Conservation (phyloP, 1,284 basidiomycete genomes). For the Malassezia furfur region DNA sequence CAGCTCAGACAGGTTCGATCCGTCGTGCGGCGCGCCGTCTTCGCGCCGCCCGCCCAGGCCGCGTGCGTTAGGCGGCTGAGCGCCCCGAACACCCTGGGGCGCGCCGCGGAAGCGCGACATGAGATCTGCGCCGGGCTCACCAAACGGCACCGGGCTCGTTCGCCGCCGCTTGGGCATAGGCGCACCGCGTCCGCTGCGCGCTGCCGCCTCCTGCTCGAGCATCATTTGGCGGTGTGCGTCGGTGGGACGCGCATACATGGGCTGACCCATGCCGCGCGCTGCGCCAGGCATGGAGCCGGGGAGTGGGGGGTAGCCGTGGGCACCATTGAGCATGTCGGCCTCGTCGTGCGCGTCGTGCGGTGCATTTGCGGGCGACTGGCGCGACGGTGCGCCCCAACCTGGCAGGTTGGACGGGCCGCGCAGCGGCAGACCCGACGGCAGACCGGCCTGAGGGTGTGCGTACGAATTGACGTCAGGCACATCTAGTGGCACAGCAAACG, state of each 20-base stretch:
- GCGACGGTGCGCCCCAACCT: conserved; percentile 9
- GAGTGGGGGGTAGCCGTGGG: conserved; percentile 3
- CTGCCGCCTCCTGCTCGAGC: conserved; percentile 4
- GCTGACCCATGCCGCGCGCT: conserved; percentile 1
- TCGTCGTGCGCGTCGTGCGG: conserved; percentile 14
- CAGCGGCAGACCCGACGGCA: conserved; percentile 8
- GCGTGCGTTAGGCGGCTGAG: background rate
- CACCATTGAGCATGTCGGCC: conserved; percentile 5
- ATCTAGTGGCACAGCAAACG: conserved; percentile 16
- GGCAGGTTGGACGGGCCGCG: conserved; percentile 12
- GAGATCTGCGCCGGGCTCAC: background rate
- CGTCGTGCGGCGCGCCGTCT: conserved; percentile 6
- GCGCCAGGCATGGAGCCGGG: conserved; percentile 1
- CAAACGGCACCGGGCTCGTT: conserved; percentile 14
- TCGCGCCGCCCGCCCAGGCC: conserved; percentile 9
- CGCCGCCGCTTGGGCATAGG: conserved; percentile 14
- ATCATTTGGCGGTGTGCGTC: conserved; percentile 10
- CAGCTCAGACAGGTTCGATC: conserved; percentile 4
- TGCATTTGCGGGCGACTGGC: conserved; percentile 3
- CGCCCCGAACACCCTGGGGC: background rate
- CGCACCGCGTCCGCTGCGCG: conserved; percentile 2
- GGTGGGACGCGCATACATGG: conserved; percentile 6
- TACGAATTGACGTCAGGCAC: conserved; percentile 14
- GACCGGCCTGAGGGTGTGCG: background rate
- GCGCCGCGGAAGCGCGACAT: conserved; percentile 10